A percentile compares a stretch with the other conserved stretches of the same genome.
Evolutionary conservation across 2,329 filamentous ascomycete species (phyloP).

Genomic region (Nemania abortiva): DNA sequence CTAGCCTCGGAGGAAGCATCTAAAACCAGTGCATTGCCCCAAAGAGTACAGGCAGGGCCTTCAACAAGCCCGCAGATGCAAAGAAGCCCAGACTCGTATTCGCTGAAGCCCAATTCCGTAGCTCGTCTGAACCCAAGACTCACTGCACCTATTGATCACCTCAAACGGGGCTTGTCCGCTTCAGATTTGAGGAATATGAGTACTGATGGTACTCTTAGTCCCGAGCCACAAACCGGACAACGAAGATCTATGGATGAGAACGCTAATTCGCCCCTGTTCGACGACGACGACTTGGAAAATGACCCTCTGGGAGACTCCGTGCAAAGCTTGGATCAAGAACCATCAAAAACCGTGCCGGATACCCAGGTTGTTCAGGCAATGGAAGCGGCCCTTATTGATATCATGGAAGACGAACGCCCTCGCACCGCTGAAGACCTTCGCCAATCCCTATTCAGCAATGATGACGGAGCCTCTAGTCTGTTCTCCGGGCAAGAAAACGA

Average conservation of each 20-base stretch:
- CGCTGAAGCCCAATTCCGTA: conserved; percentile 59
- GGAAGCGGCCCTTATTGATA: conserved; percentile 90
- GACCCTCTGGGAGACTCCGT: conserved; percentile 78
- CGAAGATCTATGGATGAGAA: conserved; percentile 80
- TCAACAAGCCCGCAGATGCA: conserved; percentile 46
- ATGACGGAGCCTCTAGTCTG: conserved; percentile 63
- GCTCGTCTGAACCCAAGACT: conserved; percentile 57
- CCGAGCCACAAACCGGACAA: conserved; percentile 57
- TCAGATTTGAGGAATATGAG: conserved; percentile 60
- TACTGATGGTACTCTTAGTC: conserved; percentile 53
- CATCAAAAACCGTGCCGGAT: conserved; percentile 72
- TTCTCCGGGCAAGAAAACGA: conserved; percentile 68
- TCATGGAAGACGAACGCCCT: conserved; percentile 82
- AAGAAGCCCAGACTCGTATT: conserved; percentile 55
- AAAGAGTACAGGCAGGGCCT: conserved; percentile 43
- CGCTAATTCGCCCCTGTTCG: conserved; percentile 72
- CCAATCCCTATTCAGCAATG: conserved; percentile 74
- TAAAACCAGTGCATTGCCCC: conserved; percentile 50
- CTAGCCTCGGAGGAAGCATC: conserved; percentile 85
- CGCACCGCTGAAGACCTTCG: conserved; percentile 73
- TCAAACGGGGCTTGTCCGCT: conserved; percentile 60
- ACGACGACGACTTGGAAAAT: conserved; percentile 82
- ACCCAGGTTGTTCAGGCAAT: conserved; percentile 89
- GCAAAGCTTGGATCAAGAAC: conserved; percentile 81
- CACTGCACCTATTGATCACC: conserved; percentile 47